Evolutionary conservation across 2,329 filamentous ascomycete species (phyloP), one percentile per base, ranked within the genome.

Genomic region (Bipolaris victoriae): DNA sequence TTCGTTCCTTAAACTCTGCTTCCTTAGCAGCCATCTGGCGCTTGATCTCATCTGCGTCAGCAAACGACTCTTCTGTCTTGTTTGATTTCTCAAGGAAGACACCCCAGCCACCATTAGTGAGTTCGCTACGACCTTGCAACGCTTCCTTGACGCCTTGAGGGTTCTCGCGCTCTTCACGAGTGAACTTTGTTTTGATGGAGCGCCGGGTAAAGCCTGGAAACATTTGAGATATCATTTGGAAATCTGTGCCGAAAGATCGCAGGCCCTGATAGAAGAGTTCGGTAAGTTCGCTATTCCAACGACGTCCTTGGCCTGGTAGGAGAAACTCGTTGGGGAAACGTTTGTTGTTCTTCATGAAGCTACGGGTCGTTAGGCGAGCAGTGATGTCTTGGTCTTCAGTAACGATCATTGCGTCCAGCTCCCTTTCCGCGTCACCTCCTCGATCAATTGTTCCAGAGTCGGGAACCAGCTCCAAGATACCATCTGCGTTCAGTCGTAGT

Each of bases 121-220:
- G 73, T 7, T 75, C 70, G 16, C 75, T 73, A 18, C 71, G 66
- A 16, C 76, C 78, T 43, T 76, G 84, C 54, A 95, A 79, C 5
- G 86, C 86, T 35, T 82, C 81, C 59, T 86, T 86, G 64, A 96
- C 82, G 60, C 85, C 83, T 3, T 79, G 77, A 0, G 89, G 87
- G 61, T 88, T 83, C 51, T 85, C 80, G 33, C 86, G 82, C 77
- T 95, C 91, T 76, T 95, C 91, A 59, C 88, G 87, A 67, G 88
- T 90, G 78, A 91, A 95, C 73, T 95, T 95, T 63, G 89, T 83
- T 78, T 94, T 94, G 77, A 95, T 84, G 73, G 90, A 86, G 31
- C 88, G 84, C 16, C 91, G 84, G 58, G 85, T 89, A 69, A 89
- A 87, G 61, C 85, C 84, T 1, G 87, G 85, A 69, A 96, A 93